Evolutionary conservation across 1,284 basidiomycete genomes (phyloP), one percentile per base, ranked within the genome.

Genomic region (Pseudozyma hubeiensis): DNA sequence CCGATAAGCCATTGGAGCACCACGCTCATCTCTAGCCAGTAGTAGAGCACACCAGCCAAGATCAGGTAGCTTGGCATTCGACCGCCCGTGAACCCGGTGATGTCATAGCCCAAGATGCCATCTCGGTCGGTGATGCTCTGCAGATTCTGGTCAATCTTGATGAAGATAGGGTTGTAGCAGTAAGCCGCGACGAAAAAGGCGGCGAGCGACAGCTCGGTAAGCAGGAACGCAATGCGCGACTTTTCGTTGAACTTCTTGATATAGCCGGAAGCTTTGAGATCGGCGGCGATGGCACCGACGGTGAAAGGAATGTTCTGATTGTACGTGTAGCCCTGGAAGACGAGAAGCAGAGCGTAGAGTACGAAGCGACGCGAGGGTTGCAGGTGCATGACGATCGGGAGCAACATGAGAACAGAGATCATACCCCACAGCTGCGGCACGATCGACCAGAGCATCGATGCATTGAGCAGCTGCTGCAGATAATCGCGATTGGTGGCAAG

Each of bases 381-480:
- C 24, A 86, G 64, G 52, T 82, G 81, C 44, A 85, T 84, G 46
- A 85, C 75, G 44, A 82, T 81, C 11, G 82, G 83, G 63, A 84
- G 80, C 43, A 85, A 76, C 76, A 86, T 84, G 55, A 85, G 83
- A 57, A 85, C 84, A 54, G 84, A 78, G 47, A 85, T 80, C 57
- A 84, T 85, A 13, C 85, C 85, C 85, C 85, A 86, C 55, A 86
- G 82, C 72, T 85, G 85, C 47, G 85, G 84, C 65, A 85, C 85
- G 5, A 85, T 85, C 14, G 85, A 82, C 85, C 85, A 85, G 6
- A 85, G 78, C 51, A 84, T 84, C 44, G 84, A 84, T n/a, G 83
- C 83, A 47, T 82, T 75, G 51, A 75, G 76, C 53, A 85, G 81
- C 81, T 85, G 85, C 73, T 85, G 84, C 63, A 83, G 76, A 58